Evolutionary conservation across 2,329 filamentous ascomycete species (phyloP).

Genomic region (Xylaria sp.): DNA sequence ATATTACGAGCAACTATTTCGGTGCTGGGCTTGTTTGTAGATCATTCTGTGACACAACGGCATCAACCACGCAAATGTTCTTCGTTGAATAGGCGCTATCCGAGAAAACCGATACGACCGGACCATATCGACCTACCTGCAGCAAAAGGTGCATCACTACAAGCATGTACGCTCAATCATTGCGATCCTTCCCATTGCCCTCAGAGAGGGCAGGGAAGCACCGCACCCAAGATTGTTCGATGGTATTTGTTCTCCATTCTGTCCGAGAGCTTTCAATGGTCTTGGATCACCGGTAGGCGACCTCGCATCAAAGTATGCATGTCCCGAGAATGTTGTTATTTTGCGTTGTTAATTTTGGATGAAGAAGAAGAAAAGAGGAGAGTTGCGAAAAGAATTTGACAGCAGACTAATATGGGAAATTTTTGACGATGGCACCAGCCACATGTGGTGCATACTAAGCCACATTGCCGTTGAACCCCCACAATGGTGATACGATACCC

Average conservation of each 20-base stretch:
- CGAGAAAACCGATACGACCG: not conserved
- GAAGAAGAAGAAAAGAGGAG: constrained; percentile 44
- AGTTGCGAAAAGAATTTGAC: not conserved
- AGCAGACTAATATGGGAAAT: constrained; percentile 17
- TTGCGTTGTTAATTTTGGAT: constrained; percentile 60
- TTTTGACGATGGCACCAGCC: constrained; percentile 33
- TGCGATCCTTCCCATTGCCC: constrained; percentile 65
- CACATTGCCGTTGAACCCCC: not conserved
- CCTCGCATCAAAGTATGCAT: constrained; percentile 58
- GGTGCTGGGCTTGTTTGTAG: not conserved
- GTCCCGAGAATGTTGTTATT: constrained; percentile 59
- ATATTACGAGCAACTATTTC: not conserved
- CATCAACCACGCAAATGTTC: not conserved
- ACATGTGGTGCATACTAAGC: constrained; percentile 13
- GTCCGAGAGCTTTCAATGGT: constrained; percentile 59
- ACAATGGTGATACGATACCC: not conserved
- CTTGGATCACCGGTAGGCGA: constrained; percentile 56
- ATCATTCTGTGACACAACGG: not conserved
- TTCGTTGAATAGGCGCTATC: not conserved
- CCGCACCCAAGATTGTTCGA: constrained; percentile 69
- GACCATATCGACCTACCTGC: not conserved
- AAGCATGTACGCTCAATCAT: constrained; percentile 67
- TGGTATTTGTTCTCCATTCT: constrained; percentile 63
- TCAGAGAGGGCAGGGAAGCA: constrained; percentile 57
- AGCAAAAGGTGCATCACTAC: not conserved